phyloP scores from a whole-genome alignment of 2,329 filamentous ascomycete genomes.

The Sporothrix humicola region DNA sequence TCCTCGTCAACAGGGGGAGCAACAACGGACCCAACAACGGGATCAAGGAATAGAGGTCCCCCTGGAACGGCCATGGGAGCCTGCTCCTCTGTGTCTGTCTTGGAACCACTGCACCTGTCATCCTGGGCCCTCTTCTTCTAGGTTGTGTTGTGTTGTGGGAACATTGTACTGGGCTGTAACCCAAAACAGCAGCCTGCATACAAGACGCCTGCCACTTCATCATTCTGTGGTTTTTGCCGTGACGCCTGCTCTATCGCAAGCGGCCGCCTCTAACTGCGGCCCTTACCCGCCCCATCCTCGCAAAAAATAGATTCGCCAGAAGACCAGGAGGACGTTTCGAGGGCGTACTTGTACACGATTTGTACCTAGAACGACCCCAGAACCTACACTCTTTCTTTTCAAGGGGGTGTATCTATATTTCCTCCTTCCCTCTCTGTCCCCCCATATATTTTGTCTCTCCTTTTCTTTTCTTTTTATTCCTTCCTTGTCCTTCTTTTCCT shows the following conservation, averaged over 20 bases:
- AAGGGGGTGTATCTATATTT: constrained; percentile 26
- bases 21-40: constrained; percentile 12
- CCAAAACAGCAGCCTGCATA: constrained; percentile 38
- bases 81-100: constrained; percentile 29
- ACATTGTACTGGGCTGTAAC: constrained; percentile 34
- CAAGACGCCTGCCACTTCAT: constrained; percentile 33
- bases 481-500: constrained; percentile 10
- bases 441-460: not conserved
- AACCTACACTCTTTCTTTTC: constrained; percentile 4
- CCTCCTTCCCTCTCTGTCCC: constrained; percentile 1
- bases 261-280: constrained; percentile 26
- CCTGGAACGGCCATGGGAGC: constrained; percentile 35
- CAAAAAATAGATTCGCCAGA: constrained; percentile 14
- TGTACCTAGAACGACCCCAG: constrained; percentile 22
- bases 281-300: constrained; percentile 35
- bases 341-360: constrained; percentile 34
- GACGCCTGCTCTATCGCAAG: constrained; percentile 14
- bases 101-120: constrained; percentile 30
- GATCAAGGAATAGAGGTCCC: not conserved
- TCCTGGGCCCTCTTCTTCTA: constrained; percentile 30
- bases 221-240: constrained; percentile 24
- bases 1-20: not conserved
- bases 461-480: not conserved
- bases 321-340: constrained; percentile 25
- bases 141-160: constrained; percentile 36